phyloP scores from a whole-genome alignment of 2,329 filamentous ascomycete species.

The Neofusicoccum sp. region DNA sequence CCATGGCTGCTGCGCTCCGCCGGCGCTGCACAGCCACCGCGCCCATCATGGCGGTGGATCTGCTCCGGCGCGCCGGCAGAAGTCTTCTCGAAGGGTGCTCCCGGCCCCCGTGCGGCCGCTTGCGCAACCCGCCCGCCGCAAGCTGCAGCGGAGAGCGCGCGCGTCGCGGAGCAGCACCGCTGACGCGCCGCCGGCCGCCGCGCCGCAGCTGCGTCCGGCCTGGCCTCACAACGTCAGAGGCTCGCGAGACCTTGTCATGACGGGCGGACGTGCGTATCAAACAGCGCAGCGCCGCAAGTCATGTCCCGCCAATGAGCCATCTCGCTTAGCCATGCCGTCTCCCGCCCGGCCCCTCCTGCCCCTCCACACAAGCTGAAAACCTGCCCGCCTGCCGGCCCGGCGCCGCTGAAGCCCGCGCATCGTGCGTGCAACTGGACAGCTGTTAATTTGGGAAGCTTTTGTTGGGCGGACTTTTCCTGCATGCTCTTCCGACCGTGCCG shows the following conservation, averaged over 20 bases:
- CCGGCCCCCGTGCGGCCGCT: not conserved
- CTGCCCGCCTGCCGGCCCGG: not conserved
- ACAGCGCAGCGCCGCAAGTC: constrained; percentile 6
- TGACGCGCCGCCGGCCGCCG: not conserved
- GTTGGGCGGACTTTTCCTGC: not conserved
- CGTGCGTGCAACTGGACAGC: not conserved
- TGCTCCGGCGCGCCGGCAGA: not conserved
- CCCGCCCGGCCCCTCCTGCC: not conserved
- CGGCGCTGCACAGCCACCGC: constrained; percentile 4
- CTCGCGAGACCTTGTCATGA: constrained; percentile 8
- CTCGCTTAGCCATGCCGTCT: constrained; percentile 10
- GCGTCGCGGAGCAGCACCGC: not conserved
- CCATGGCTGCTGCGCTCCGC: not conserved
- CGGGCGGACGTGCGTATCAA: constrained; percentile 4
- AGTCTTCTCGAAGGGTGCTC: constrained; percentile 9
- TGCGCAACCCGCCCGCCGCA: not conserved
- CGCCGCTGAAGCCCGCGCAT: not conserved
- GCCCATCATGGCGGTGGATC: constrained; percentile 13
- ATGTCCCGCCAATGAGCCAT: constrained; percentile 10
- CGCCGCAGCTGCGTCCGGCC: not conserved
- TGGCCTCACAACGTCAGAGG: not conserved
- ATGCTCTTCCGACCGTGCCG: not conserved
- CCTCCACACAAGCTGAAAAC: constrained; percentile 9
- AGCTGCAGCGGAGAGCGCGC: not conserved
- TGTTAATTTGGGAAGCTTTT: not conserved